These are phyloP conservation scores for Aspergillus alliaceus DNA, from an alignment of 2,329 filamentous ascomycete species.

Conservation along the genomic window DNA sequence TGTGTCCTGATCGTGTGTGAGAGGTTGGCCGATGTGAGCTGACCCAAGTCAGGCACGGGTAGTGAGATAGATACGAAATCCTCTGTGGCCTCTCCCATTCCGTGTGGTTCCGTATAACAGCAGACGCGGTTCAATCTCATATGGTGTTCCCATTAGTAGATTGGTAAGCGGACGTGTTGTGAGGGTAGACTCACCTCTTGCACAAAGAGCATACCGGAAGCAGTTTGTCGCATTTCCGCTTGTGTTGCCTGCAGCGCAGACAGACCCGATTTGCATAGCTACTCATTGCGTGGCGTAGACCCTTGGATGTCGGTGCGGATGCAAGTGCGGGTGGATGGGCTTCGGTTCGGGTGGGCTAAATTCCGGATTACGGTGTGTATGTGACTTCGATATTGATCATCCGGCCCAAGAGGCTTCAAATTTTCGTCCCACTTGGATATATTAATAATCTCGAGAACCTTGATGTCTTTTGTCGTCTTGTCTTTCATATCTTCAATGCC, in stretches of 20 bases:
- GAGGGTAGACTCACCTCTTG: not conserved
- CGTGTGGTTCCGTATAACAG: not conserved
- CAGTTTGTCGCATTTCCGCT: constrained; percentile 1
- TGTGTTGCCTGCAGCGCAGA: not conserved
- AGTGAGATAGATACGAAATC: not conserved
- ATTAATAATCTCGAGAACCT: no score
- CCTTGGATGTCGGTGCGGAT: not conserved
- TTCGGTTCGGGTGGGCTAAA: no score
- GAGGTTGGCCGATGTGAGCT: not conserved
- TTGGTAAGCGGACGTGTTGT: not conserved
- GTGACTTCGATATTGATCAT: no score
- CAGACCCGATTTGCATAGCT: not conserved
- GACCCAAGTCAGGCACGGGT: not conserved
- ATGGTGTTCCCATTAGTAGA: not conserved
- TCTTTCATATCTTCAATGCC: no score
- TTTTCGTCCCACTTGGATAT: no score
- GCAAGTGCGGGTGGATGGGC: not conserved
- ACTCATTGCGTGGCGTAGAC: not conserved
- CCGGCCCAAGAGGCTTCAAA: no score
- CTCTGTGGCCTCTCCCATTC: not conserved
- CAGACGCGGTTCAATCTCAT: constrained; percentile 1
- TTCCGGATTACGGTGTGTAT: no score
- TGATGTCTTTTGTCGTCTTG: no score
- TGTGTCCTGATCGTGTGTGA: not conserved
- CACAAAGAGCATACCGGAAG: not conserved